Base-by-base conservation (phyloP, 345 rosid genomes). In the Syzygium oleosum region DNA sequence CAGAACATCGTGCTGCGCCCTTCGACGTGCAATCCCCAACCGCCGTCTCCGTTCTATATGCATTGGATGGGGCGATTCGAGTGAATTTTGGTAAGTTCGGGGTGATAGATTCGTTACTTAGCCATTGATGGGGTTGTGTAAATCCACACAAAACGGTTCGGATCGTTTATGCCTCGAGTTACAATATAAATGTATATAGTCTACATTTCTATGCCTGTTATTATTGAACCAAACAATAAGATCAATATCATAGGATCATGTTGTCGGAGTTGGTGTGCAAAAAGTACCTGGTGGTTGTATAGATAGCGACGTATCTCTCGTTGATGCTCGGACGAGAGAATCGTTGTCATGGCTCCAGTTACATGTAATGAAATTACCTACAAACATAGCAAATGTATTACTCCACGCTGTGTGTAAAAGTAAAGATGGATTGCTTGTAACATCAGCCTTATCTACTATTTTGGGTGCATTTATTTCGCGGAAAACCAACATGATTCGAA, bases 11-110 rank as follows among this genome's bases (percentile, higher is more conserved):
- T 88, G 79, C 98, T 96, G 31, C 83, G 29, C 55, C 95, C 91
- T 78, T 96, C 98, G 58, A 96, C 90, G 85, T 96, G 98, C 5
- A 95, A 73, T 84, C 98, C 98, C 98, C 97, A 96, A 3, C 98
- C 98, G 12, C 98, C 98, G 73, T 95, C 98, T 89, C 85, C 86
- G 15, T 96, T 94, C 98, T 96, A 53, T 16, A 27, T 46, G 51
- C 21, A 27, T 55, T 3, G 16, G 23, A 23, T 4, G 38, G 16
- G 11, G 21, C 2, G 23, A 51, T 10, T 27, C 23, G 12, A 22
- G 46, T 78, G 43, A 41, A 12, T n/a, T n/a, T 85, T 1, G 51
- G 12, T 43, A 51, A 56, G 13, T 43, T 29, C 3, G n/a, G 22
- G 9, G 9, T 34, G 1, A 34, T 73, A 73, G 49, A 73, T 34